Percentiles rank a stretch among this genome's conserved stretches.
These are phyloP conservation scores for Cladosporium oxysporum DNA, from an alignment of 2,329 filamentous ascomycete genomes.

Conservation along the genomic window DNA sequence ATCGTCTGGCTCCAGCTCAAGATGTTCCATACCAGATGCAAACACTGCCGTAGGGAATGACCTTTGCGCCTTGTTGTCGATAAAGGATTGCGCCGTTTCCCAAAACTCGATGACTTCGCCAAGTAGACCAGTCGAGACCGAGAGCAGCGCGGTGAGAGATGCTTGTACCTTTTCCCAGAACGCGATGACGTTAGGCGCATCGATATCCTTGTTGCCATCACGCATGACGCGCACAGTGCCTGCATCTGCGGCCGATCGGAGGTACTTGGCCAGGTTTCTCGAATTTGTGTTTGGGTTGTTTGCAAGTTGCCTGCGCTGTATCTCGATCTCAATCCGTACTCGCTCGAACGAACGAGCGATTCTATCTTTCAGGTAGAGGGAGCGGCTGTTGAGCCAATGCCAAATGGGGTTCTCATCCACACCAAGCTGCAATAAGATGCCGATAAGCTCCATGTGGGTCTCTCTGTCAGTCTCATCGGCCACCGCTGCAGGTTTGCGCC, in stretches of 20 bases:
- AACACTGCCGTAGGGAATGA: slow-evolving; percentile 61
- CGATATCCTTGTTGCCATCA: slow-evolving; percentile 60
- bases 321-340: slow-evolving; percentile 89
- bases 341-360: slow-evolving; percentile 79
- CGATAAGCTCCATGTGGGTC: slow-evolving; percentile 90
- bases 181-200: slow-evolving; percentile 78
- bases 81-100: slow-evolving; percentile 87
- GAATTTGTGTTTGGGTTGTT: slow-evolving; percentile 70
- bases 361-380: slow-evolving; percentile 84
- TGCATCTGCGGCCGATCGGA: slow-evolving; percentile 63
- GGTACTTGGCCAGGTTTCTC: slow-evolving; percentile 70
- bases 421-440: slow-evolving; percentile 85
- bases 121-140: slow-evolving; percentile 72
- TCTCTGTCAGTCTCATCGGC: slow-evolving; percentile 54
- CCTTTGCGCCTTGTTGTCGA: slow-evolving; percentile 80
- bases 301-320: slow-evolving; percentile 78
- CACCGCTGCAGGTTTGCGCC: slow-evolving; percentile 29
- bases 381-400: slow-evolving; percentile 89
- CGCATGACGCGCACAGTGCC: slow-evolving; percentile 27
- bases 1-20: slow-evolving; percentile 72
- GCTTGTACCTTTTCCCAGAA: slow-evolving; percentile 87
- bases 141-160: slow-evolving; percentile 74
- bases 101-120: slow-evolving; percentile 92
- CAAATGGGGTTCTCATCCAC: slow-evolving; percentile 96
- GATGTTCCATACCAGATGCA: slow-evolving; percentile 74